A percentile compares a stretch with the other conserved stretches of the same genome.
Evolutionary conservation across 352 stramenopile genomes (phyloP).

Genomic region (Lagenidium sp.): DNA sequence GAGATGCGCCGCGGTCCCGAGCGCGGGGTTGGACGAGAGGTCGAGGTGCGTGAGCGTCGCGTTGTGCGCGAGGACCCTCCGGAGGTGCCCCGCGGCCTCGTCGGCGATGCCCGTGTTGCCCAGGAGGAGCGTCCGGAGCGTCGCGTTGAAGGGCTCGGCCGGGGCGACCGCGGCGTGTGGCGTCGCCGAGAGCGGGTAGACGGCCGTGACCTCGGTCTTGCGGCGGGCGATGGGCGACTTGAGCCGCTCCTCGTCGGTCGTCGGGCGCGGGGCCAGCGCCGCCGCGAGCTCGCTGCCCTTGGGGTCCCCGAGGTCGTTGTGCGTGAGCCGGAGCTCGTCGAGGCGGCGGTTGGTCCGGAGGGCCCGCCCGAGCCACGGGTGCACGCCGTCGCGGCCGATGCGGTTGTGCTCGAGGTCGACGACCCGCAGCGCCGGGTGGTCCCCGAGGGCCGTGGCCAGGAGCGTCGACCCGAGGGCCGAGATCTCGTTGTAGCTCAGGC

Average conservation of each 20-base stretch:
- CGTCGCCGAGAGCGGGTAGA: slow-evolving; percentile 4
- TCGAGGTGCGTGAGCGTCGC: slow-evolving; percentile 43
- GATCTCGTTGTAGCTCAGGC: slow-evolving; percentile 70
- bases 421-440: slow-evolving; percentile 27
- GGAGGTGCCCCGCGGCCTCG: slow-evolving; percentile 29
- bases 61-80: slow-evolving; percentile 36
- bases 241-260: slow-evolving; percentile 39
- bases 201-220: slow-evolving; percentile 12
- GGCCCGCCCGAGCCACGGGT: slow-evolving; percentile 49
- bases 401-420: slow-evolving; percentile 68
- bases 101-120: slow-evolving; percentile 53
- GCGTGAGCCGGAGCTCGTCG: slow-evolving; percentile 44
- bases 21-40: slow-evolving; percentile 19
- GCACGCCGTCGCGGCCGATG: slow-evolving; percentile 43
- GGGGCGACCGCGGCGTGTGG: background rate
- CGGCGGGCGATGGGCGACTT: slow-evolving; percentile 35
- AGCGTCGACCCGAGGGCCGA: slow-evolving; percentile 33
- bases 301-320: slow-evolving; percentile 54
- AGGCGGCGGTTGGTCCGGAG: slow-evolving; percentile 41
- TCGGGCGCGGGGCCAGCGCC: slow-evolving; percentile 26
- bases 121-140: slow-evolving; percentile 41
- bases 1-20: slow-evolving; percentile 9
- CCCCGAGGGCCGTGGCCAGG: slow-evolving; percentile 34
- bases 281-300: slow-evolving; percentile 42
- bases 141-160: slow-evolving; percentile 44